Conservation (phyloP, 192 early-diverging fungal species). For the Dispira simplex region DNA sequence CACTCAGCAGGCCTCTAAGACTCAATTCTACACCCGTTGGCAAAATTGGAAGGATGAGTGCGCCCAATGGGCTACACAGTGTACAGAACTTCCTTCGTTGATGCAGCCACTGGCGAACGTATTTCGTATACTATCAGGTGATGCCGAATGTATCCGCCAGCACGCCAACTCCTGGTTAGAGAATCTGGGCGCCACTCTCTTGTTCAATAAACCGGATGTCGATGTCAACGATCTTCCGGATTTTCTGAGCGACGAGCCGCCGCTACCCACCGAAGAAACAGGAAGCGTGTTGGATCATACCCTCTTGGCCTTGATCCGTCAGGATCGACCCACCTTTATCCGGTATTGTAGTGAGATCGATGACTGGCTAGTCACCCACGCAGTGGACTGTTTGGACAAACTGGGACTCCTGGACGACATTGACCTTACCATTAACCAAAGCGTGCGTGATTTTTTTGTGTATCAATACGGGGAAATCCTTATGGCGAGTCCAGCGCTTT, state of each 20-base stretch:
- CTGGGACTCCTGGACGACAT: conserved; percentile 31
- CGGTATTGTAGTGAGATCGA: conserved; percentile 26
- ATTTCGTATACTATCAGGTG: conserved; percentile 20
- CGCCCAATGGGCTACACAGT: conserved; percentile 11
- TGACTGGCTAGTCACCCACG: conserved; percentile 43
- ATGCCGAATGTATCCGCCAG: conserved; percentile 23
- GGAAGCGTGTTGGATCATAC: conserved; percentile 19
- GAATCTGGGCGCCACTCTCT: conserved; percentile 27
- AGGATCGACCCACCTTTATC: conserved; percentile 29
- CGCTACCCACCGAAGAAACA: conserved; percentile 16
- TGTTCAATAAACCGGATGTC: conserved; percentile 33
- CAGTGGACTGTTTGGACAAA: conserved; percentile 38
- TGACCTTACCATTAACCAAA: conserved; percentile 18
- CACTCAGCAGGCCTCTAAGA: conserved; percentile 21
- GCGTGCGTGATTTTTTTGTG: conserved; percentile 18
- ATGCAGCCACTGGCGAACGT: conserved; percentile 13
- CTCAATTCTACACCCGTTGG: conserved; percentile 17
- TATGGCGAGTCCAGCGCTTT: conserved; percentile 22
- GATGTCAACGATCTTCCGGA: conserved; percentile 12
- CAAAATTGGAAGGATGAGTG: conserved; percentile 20
- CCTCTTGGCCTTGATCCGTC: conserved; percentile 22
- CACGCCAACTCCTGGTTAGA: conserved; percentile 32
- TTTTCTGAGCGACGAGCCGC: conserved; percentile 12
- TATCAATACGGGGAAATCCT: conserved; percentile 19
- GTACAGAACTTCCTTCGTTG: conserved; percentile 14